Evolutionary conservation across 176 grass and related monocot species (phyloP), one percentile per base, ranked within the genome.

Genomic region (Alloteropsis semialata): DNA sequence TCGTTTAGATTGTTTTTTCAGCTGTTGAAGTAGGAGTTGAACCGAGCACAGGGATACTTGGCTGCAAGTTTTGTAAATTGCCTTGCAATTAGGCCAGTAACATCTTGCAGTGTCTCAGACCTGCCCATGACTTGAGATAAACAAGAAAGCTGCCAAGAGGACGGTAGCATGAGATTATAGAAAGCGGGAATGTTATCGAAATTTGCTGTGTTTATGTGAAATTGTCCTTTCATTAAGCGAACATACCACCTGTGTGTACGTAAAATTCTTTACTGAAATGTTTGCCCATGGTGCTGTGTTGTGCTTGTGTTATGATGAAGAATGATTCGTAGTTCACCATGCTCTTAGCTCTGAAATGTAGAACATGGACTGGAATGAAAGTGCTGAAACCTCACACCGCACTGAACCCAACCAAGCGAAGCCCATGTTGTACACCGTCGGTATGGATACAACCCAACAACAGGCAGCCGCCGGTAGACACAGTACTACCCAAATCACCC

Each of bases 1-100:
- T 78, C 2, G 5, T 51, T 53, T 55, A 54, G 61, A 24, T 56
- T 56, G 27, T 58, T 72, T 78, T 66, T 65, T 48, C 55, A 72
- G 38, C 22, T 6, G 51, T n/a, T 37, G 58, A 65, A 55, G 81
- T 69, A 72, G 67, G 51, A 58, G 56, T 54, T 74, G 36, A 60
- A 5, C 30, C 36, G 30, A 54, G 25, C 78, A 57, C 25, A 72
- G 15, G 36, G 72, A 63, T 82, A 77, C 33, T 82, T 14, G 10
- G 62, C 65, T 78, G 50, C 49, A 82, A 65, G 65, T 82, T 90
- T 87, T 90, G 79, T 75, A 83, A 90, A 79, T 86, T 34, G 39
- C 19, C 60, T 54, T 57, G 37, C 15, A 13, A 79, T 41, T 74
- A 60, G 73, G 79, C 27, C 54, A 43, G 49, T 82, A 83, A 48